Evolutionary conservation across 495 filamentous ascomycete species (phyloP), one percentile per base, ranked within the genome.

Genomic region (Cercophora scortea): DNA sequence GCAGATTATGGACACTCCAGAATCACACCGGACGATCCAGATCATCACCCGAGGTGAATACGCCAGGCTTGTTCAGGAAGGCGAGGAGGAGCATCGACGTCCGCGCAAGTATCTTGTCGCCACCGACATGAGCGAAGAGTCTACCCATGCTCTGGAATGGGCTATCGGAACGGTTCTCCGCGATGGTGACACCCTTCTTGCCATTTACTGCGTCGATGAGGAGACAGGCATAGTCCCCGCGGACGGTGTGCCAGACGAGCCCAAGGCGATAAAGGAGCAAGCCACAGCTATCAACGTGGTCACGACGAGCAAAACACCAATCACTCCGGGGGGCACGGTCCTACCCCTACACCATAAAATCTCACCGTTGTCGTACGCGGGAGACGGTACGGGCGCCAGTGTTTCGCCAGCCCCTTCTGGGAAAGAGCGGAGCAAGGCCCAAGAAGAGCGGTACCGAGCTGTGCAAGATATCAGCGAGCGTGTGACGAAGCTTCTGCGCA

Each of bases 141-240:
- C 91, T 4, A 86, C 89, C 9, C 90, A 96, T 66, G 93, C 93
- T 9, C 71, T 97, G 32, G 93, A 97, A 64, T 98, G 92, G 91
- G 94, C 90, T 0, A 91, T 98, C 47, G 93, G 93, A 40, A 95
- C 89, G 4, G 86, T 97, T n/a, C 78, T 98, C 8, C 80, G 93
- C 42, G 90, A 96, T 62, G 93, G 93, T 13, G 93, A 98, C 66
- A 97, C 92, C 1, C 76, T 98, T 38, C 79, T 95, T 49, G 89
- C 89, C 17, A 87, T 98, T 47, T 95, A 90, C 69, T 91, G 89
- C 52, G 81, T 92, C 43, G 87, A 94, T 59, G 91, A 96, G 64
- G 92, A 96, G 55, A 75, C 77, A 19, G 85, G 83, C 34, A 79
- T 83, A 6, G 60, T 62, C 0, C 57, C 57, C 19, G 64, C 58